Percentiles rank a stretch among this genome's conserved stretches.
Conservation (phyloP, 768 basidiomycete genomes). For the Leucosporidium yakuticum region DNA sequence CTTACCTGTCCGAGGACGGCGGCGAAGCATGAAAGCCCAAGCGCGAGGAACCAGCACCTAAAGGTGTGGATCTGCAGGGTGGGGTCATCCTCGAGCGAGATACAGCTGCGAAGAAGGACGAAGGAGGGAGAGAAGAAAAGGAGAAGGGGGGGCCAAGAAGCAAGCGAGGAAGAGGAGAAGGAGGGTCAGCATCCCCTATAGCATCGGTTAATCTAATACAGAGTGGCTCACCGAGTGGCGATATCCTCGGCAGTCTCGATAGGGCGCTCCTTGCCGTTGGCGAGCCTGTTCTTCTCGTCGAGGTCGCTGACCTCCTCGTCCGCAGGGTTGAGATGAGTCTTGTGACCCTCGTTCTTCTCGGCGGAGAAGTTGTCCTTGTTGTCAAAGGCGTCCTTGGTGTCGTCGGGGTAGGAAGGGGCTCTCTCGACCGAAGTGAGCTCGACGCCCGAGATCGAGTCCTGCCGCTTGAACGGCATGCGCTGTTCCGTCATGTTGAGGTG, state of each 20-base stretch:
- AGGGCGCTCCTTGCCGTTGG: constrained; percentile 34
- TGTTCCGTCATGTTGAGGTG: too few relatives aligned
- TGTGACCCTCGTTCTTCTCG: background rate
- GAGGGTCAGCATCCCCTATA: too few relatives aligned
- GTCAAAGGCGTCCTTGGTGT: background rate
- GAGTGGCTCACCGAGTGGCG: constrained; percentile 9
- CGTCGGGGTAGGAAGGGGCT: background rate
- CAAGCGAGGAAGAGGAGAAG: too few relatives aligned
- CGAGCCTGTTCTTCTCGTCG: constrained; percentile 17
- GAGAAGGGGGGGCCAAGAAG: too few relatives aligned
- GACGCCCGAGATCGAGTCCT: background rate
- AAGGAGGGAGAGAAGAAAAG: background rate
- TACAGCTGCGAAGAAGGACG: background rate
- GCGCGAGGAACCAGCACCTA: constrained; percentile 37
- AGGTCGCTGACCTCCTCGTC: constrained; percentile 8
- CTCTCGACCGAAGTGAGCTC: background rate
- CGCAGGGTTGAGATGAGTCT: background rate
- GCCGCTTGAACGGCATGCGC: too few relatives aligned
- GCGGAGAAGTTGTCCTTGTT: background rate
- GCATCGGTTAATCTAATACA: background rate
- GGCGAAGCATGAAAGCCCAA: constrained; percentile 41
- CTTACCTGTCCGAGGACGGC: constrained; percentile 35
- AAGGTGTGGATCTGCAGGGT: constrained; percentile 34
- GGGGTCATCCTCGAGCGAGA: constrained; percentile 34
- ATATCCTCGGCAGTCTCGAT: constrained; percentile 34